A percentile compares a stretch with the other conserved stretches of the same genome.
phyloP scores from a whole-genome alignment of 257 asterid genomes.

The Datura wrightii region DNA sequence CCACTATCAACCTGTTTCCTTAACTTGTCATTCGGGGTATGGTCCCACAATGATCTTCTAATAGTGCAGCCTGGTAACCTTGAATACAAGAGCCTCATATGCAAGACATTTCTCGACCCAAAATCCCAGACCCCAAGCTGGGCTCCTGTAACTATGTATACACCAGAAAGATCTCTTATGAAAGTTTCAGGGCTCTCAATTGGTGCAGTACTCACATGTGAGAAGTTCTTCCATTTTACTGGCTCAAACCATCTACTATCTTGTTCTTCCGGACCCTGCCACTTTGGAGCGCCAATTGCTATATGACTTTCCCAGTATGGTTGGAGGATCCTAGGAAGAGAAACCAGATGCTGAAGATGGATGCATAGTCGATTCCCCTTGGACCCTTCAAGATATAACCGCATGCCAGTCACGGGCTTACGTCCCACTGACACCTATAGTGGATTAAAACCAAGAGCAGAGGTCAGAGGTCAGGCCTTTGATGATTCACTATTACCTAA shows the following conservation, averaged over 20 bases:
- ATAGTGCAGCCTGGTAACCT: slow-evolving; percentile 77
- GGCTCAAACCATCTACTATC: slow-evolving; percentile 93
- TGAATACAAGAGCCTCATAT: slow-evolving; percentile 73
- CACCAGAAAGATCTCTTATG: slow-evolving; percentile 64
- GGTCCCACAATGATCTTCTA: slow-evolving; percentile 79
- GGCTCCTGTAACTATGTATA: slow-evolving; percentile 75
- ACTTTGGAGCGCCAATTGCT: slow-evolving; percentile 84
- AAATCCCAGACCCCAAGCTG: slow-evolving; percentile 94
- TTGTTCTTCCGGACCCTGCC: slow-evolving; percentile 95
- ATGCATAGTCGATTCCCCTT: slow-evolving; percentile 69
- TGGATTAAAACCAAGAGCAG: slow-evolving; percentile 24
- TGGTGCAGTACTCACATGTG: slow-evolving; percentile 84
- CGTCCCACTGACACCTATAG: slow-evolving; percentile 81
- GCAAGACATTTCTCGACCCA: slow-evolving; percentile 78
- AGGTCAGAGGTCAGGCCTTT: slow-evolving; percentile 4
- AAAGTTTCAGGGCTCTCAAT: slow-evolving; percentile 73
- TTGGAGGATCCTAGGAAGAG: slow-evolving; percentile 76
- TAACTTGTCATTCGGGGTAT: slow-evolving; percentile 50
- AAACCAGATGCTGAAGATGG: slow-evolving; percentile 65
- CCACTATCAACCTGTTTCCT: slow-evolving; percentile 36
- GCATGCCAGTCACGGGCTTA: slow-evolving; percentile 83
- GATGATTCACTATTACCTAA: neutral
- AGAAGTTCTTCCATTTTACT: slow-evolving; percentile 83
- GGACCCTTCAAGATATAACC: slow-evolving; percentile 69
- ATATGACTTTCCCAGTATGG: slow-evolving; percentile 79